Percentiles rank a stretch among this genome's conserved stretches.
Evolutionary conservation across 2,329 filamentous ascomycete species (phyloP).

Genomic region (Cytospora paraplurivora): DNA sequence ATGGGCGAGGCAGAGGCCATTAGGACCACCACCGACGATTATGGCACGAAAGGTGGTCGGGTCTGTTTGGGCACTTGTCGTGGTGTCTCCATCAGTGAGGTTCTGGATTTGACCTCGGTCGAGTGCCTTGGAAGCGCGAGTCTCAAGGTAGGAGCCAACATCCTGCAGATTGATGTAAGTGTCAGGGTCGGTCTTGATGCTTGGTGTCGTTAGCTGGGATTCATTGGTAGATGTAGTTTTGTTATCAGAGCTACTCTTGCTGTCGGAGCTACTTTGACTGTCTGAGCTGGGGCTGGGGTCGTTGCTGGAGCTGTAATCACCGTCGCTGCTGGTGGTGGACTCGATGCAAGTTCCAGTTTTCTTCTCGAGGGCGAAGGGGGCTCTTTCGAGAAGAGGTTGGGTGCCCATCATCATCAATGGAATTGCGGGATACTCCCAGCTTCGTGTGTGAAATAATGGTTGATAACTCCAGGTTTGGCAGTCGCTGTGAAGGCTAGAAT

Average conservation of each 20-base stretch:
- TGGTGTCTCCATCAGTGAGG: background rate
- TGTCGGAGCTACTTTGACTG: background rate
- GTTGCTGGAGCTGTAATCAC: background rate
- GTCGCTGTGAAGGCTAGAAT: background rate
- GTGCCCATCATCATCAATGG: background rate
- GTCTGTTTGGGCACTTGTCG: too few species aligned
- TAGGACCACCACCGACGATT: conserved; percentile 37
- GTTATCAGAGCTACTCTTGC: background rate
- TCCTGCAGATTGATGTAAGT: background rate
- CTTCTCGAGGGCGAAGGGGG: background rate
- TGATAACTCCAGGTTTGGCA: background rate
- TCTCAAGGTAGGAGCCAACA: background rate
- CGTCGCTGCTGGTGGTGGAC: background rate
- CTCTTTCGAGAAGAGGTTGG: background rate
- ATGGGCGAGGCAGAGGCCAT: conserved; percentile 36
- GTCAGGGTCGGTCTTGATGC: background rate
- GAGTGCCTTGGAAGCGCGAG: background rate
- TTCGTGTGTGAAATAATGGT: background rate
- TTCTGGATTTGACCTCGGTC: background rate
- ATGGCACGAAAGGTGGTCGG: conserved; percentile 30
- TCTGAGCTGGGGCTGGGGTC: too few species aligned
- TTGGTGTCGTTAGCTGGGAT: background rate
- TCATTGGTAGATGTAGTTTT: background rate
- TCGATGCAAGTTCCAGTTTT: too few species aligned
- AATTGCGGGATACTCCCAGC: background rate